Evolutionary conservation across 2,329 filamentous ascomycete species (phyloP).

Genomic region (Microsporum canis): DNA sequence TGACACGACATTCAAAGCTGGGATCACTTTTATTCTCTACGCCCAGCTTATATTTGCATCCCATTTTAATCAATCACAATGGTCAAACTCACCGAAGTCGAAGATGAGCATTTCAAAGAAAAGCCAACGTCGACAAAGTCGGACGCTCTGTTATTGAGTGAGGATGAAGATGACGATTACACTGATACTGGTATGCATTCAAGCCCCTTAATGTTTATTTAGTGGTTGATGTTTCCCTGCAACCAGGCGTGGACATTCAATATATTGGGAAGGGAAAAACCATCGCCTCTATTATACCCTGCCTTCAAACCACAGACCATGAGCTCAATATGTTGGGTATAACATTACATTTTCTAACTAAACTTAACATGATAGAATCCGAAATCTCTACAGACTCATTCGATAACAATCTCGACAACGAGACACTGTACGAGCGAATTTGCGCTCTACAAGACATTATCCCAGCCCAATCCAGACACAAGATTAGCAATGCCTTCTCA

Average conservation of each 20-base stretch:
- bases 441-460: slow-evolving; percentile 65
- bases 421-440: slow-evolving; percentile 56
- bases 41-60: background rate
- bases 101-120: slow-evolving; percentile 80
- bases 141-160: slow-evolving; percentile 40
- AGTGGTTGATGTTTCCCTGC: background rate
- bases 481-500: slow-evolving; percentile 49
- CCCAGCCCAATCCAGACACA: slow-evolving; percentile 58
- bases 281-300: background rate
- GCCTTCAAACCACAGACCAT: background rate
- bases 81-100: slow-evolving; percentile 94
- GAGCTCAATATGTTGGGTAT: background rate
- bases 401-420: slow-evolving; percentile 48
- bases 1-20: background rate
- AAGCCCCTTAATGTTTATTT: background rate
- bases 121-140: slow-evolving; percentile 52
- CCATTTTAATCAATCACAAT: slow-evolving; percentile 38
- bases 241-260: background rate
- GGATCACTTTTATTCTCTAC: background rate
- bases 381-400: slow-evolving; percentile 74
- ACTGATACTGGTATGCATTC: slow-evolving; percentile 66
- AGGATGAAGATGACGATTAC: slow-evolving; percentile 60
- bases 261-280: background rate
- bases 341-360: background rate
- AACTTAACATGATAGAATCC: slow-evolving; percentile 47